These are phyloP conservation scores for Inga leiocalycina DNA, from an alignment of 306 rosid species.

Conservation along the genomic window DNA sequence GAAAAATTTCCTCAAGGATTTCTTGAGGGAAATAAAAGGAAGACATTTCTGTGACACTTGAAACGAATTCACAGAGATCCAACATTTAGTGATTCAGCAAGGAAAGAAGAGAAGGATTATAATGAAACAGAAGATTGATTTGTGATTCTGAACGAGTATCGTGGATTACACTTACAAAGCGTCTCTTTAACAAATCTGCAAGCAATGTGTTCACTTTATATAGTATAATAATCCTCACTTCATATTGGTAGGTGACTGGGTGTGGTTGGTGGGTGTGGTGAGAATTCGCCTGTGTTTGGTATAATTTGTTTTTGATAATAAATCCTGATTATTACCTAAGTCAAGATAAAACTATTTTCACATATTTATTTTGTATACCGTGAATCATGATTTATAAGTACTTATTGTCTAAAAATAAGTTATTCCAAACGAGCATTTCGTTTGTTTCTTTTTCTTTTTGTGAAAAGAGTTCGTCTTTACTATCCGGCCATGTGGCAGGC, in stretches of 20 bases:
- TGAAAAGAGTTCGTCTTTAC: background rate
- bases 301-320: too few species aligned
- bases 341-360: too few species aligned
- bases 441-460: too few species aligned
- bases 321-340: too few species aligned
- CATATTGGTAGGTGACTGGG: too few species aligned
- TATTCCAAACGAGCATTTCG: too few species aligned
- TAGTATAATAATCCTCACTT: background rate
- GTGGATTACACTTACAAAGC: background rate
- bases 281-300: too few species aligned
- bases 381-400: too few species aligned
- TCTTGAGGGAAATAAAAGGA: background rate
- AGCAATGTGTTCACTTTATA: background rate
- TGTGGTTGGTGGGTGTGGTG: too few species aligned
- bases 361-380: too few species aligned
- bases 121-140: background rate
- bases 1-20: background rate
- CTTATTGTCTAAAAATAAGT: too few species aligned
- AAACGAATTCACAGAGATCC: background rate
- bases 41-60: background rate
- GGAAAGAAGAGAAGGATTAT: background rate
- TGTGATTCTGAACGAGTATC: background rate
- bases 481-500: background rate
- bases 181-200: background rate
- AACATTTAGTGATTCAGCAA: background rate